Evolutionary conservation across 2,329 filamentous ascomycete genomes (phyloP).

Genomic region (Aspergillus sp.): DNA sequence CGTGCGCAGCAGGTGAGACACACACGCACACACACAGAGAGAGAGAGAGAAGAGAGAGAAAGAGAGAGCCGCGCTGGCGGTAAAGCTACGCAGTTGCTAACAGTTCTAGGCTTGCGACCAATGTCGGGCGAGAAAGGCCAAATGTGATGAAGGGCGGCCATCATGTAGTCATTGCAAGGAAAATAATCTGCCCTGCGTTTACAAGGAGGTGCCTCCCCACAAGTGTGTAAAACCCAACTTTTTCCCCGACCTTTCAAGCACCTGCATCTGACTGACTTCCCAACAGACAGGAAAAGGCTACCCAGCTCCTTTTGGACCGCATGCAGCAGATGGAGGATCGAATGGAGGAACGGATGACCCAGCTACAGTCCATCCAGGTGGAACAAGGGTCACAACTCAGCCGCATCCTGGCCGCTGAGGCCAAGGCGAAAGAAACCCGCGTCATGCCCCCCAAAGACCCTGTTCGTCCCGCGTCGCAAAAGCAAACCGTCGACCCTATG

Average conservation of each 20-base stretch:
- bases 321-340: conserved; percentile 25
- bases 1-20: conserved; percentile 32
- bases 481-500: conserved; percentile 10
- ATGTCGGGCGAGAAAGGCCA: conserved; percentile 78
- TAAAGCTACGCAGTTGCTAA: background rate
- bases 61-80: too few relatives aligned
- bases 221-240: conserved; percentile 53
- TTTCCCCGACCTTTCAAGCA: background rate
- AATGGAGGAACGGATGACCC: conserved; percentile 17
- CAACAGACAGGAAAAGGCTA: conserved; percentile 35
- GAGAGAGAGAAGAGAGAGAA: too few relatives aligned
- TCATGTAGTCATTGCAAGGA: conserved; percentile 81
- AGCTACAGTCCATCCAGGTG: conserved; percentile 12
- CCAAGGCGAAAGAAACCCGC: conserved; percentile 2
- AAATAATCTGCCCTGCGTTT: conserved; percentile 74
- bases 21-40: too few relatives aligned
- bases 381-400: conserved; percentile 10
- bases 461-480: conserved; percentile 2
- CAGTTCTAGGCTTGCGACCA: conserved; percentile 70
- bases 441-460: conserved; percentile 2
- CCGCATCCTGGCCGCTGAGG: conserved; percentile 1
- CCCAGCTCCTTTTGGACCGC: conserved; percentile 30
- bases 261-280: background rate
- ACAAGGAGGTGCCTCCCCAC: conserved; percentile 82
- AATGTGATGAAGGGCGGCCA: conserved; percentile 79